phyloP scores from a whole-genome alignment of 805 yeast species.

The Wickerhamiella parazyma region DNA sequence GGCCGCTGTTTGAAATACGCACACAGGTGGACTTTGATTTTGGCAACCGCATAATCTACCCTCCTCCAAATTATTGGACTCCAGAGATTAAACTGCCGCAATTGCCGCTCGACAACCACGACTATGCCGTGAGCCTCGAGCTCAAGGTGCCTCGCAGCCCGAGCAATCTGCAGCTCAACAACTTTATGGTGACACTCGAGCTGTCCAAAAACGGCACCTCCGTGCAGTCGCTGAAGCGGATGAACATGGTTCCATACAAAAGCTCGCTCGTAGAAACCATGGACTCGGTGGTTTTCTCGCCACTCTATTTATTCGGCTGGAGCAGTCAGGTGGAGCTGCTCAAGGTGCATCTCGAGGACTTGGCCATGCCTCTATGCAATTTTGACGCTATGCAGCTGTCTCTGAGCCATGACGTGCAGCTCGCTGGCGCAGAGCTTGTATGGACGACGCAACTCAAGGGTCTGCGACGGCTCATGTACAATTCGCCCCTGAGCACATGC shows the following conservation, averaged over 20 bases:
- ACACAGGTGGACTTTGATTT: slow-evolving; percentile 16
- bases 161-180: slow-evolving; percentile 23
- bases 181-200: slow-evolving; percentile 22
- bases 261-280: slow-evolving; percentile 20
- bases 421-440: slow-evolving; percentile 2
- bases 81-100: slow-evolving; percentile 7
- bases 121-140: slow-evolving; percentile 21
- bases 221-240: slow-evolving; percentile 13
- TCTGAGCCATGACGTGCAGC: slow-evolving; percentile 1
- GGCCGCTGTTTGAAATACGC: slow-evolving; percentile 13
- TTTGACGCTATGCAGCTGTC: not conserved
- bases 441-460: slow-evolving; percentile 12
- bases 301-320: slow-evolving; percentile 22
- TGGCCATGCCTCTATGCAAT: not conserved
- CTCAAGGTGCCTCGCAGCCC: slow-evolving; percentile 24
- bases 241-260: slow-evolving; percentile 24
- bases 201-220: slow-evolving; percentile 10
- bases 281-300: slow-evolving; percentile 21
- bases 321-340: slow-evolving; percentile 19
- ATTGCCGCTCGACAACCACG: slow-evolving; percentile 16
- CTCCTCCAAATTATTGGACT: not conserved
- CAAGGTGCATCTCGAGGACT: slow-evolving; percentile 18
- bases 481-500: slow-evolving; percentile 12
- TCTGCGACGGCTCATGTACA: slow-evolving; percentile 12
- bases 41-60: not conserved